These are phyloP conservation scores for Halenospora varia DNA, from an alignment of 495 filamentous ascomycete genomes.

Conservation along the genomic window DNA sequence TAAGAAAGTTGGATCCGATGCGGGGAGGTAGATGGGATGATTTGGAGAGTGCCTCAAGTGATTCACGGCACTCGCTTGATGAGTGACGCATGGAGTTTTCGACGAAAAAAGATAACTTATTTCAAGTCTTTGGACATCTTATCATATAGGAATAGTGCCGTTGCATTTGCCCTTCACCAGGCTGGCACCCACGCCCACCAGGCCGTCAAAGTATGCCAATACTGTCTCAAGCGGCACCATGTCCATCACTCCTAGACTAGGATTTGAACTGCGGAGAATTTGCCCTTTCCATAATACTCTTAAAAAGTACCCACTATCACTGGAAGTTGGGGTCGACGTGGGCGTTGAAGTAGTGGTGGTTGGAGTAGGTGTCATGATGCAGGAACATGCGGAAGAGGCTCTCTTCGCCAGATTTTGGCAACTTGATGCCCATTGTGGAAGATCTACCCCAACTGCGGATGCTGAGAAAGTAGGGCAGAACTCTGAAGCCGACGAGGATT, in stretches of 20 bases:
- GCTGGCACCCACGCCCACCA: conserved; percentile 50
- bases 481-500: not conserved
- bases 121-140: too few species aligned
- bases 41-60: too few species aligned
- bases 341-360: not conserved
- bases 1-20: conserved; percentile 66
- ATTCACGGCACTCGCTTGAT: too few species aligned
- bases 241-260: conserved; percentile 53
- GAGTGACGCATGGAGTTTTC: too few species aligned
- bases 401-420: conserved; percentile 1
- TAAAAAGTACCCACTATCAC: conserved; percentile 35
- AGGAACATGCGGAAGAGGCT: conserved; percentile 19
- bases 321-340: conserved; percentile 5
- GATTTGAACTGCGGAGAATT: conserved; percentile 54
- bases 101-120: too few species aligned
- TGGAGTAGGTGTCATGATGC: conserved; percentile 13
- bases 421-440: conserved; percentile 18
- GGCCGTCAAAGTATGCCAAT: conserved; percentile 58
- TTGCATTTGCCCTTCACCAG: conserved; percentile 39
- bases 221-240: conserved; percentile 57
- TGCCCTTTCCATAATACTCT: conserved; percentile 61
- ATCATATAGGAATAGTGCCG: conserved; percentile 18
- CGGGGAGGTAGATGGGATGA: conserved; percentile 63
- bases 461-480: conserved; percentile 21
- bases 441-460: not conserved